phyloP scores from a whole-genome alignment of 2,329 filamentous ascomycete genomes.

The Xylaria sp. region DNA sequence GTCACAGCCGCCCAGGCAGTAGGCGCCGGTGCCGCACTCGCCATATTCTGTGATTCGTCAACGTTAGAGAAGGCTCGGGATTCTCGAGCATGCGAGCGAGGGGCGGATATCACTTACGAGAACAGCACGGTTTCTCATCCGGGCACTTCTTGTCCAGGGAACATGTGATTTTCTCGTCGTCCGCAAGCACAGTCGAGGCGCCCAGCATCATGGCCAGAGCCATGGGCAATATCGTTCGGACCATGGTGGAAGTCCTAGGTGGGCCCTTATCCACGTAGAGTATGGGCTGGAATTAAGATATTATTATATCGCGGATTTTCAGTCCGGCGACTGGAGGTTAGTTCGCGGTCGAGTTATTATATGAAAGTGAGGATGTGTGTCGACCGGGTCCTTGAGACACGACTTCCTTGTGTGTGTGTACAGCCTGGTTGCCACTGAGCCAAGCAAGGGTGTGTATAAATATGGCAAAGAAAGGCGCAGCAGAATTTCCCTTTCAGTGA shows the following conservation, averaged over 20 bases:
- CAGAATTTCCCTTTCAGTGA: too few species aligned
- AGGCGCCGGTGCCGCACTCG: constrained; percentile 89
- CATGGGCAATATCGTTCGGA: constrained; percentile 35
- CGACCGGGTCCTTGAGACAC: too few species aligned
- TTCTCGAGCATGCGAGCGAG: neutral
- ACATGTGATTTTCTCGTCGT: constrained; percentile 43
- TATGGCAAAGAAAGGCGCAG: too few species aligned
- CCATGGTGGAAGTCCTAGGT: constrained; percentile 29
- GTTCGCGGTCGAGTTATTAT: neutral
- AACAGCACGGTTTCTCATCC: constrained; percentile 73
- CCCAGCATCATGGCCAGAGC: constrained; percentile 45
- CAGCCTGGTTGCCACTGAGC: too few species aligned
- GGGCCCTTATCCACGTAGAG: neutral
- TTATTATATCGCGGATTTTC: constrained; percentile 21
- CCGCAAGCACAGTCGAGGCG: constrained; percentile 42
- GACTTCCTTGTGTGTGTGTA: too few species aligned
- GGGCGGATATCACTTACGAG: constrained; percentile 69
- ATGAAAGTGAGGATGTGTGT: too few species aligned
- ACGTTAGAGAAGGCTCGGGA: constrained; percentile 6
- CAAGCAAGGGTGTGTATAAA: too few species aligned
- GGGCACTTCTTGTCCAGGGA: constrained; percentile 66
- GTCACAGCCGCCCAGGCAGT: constrained; percentile 95
- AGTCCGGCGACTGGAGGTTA: too few species aligned
- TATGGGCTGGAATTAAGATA: constrained; percentile 19
- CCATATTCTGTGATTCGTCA: constrained; percentile 72